Base-by-base conservation (phyloP, 495 filamentous ascomycete genomes). In the Podospora fimiseda region DNA sequence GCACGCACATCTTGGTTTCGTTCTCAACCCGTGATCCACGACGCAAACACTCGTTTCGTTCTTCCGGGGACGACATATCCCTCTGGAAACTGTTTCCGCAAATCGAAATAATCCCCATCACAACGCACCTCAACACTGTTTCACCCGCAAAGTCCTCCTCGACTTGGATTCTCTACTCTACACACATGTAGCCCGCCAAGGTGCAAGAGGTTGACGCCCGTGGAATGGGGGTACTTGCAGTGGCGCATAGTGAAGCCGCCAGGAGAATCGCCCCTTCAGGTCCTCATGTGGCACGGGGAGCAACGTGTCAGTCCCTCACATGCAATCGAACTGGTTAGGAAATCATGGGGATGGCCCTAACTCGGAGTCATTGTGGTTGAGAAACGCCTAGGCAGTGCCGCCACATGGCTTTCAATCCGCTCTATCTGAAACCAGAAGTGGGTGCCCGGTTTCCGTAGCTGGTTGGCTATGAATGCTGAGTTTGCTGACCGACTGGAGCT, bases 211-310 rank as follows among this genome's bases (percentile, higher is more conserved):
- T n/a, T 24, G 18, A 24, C 44, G 11, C 7, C 33, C 23, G 18
- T 47, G 44, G 23, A 22, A 27, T n/a, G 21, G 23, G 21, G 44
- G 27, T 20, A 20, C 23, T 47, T 20, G 18, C 24, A 36, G 43
- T 43, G 22, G 43, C 49, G 19, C 45, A 40, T 49, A 33, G 13
- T 30, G 40, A 33, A 19, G 40, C 38, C 43, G 19, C 18, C 50
- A 48, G 37, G 19, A 49, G 21, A 4, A 18, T 22, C 30, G 20
- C 45, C 36, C 43, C 23, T 37, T 46, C 6, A 48, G 22, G 55
- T 41, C 49, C 38, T 36, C 3, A 15, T 49, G 55, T 57, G 55
- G 55, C 55, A 57, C 55, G 19, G 43, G 42, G 50, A 52, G 40
- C 50, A 44, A 27, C 36, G 38, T 57, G 49, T 43, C 36, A 21